Evolutionary conservation across 805 yeast species (phyloP).

Genomic region (Wickerhamiella kurtzmanii): DNA sequence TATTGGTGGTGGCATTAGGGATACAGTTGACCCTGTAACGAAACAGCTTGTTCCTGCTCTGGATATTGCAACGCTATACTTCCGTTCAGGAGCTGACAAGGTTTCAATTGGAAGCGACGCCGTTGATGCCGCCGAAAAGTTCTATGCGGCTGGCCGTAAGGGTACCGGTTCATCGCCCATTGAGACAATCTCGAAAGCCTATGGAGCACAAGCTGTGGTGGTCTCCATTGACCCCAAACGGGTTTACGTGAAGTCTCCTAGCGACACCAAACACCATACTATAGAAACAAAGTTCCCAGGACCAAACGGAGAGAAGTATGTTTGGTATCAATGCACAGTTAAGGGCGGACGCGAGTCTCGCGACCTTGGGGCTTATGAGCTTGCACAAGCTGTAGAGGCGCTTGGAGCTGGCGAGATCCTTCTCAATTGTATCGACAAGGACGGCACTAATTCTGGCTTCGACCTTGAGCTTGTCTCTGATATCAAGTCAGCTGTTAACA

Average conservation of each 20-base stretch:
- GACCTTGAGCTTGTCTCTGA: conserved; percentile 75
- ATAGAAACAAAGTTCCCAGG: conserved; percentile 56
- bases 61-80: conserved; percentile 81
- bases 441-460: conserved; percentile 90
- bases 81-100: conserved; percentile 95
- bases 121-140: conserved; percentile 77
- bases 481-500: conserved; percentile 58
- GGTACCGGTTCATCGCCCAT: conserved; percentile 75
- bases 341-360: conserved; percentile 91
- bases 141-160: conserved; percentile 41
- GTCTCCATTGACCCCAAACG: conserved; percentile 97
- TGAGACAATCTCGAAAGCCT: conserved; percentile 81
- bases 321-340: conserved; percentile 91
- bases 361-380: conserved; percentile 82
- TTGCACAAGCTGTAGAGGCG: conserved; percentile 76
- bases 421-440: conserved; percentile 90
- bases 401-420: conserved; percentile 95
- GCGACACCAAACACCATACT: conserved; percentile 46
- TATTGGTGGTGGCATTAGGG: conserved; percentile 96
- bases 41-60: conserved; percentile 71
- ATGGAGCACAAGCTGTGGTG: conserved; percentile 95
- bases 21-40: conserved; percentile 64
- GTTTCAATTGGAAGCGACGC: conserved; percentile 98
- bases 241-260: conserved; percentile 54
- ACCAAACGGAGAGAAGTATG: conserved; percentile 77